These are phyloP conservation scores for Leccinum pachyderme DNA, from an alignment of 1,284 basidiomycete genomes.

Conservation along the genomic window DNA sequence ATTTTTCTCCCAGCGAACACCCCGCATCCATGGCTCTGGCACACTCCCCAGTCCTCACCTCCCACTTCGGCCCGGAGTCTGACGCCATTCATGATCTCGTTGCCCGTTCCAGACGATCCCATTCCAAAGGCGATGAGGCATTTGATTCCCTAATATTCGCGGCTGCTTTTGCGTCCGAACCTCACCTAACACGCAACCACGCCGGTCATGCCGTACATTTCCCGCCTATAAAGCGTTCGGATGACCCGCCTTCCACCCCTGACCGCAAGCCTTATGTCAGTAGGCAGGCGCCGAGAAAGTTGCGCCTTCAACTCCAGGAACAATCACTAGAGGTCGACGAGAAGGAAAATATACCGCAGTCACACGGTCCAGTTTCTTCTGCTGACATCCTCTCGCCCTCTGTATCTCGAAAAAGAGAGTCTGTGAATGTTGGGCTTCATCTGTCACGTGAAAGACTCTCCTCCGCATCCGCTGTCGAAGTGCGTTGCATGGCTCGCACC, in stretches of 20 bases:
- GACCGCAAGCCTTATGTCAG: conserved; percentile 61
- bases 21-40: conserved; percentile 30
- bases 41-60: conserved; percentile 26
- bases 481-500: conserved; percentile 95
- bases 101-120: conserved; percentile 40
- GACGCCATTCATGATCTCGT: conserved; percentile 44
- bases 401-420: conserved; percentile 21
- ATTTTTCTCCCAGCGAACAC: background rate
- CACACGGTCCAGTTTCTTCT: conserved; percentile 21
- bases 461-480: conserved; percentile 39
- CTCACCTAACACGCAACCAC: conserved; percentile 74
- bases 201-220: conserved; percentile 41
- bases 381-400: conserved; percentile 29
- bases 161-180: conserved; percentile 65
- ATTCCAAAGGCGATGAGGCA: conserved; percentile 56
- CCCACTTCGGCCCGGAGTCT: conserved; percentile 31
- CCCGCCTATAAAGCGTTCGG: conserved; percentile 48
- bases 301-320: conserved; percentile 42
- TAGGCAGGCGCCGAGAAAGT: conserved; percentile 66
- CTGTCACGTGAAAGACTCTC: conserved; percentile 14
- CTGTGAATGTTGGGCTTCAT: conserved; percentile 2
- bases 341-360: conserved; percentile 34
- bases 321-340: conserved; percentile 9
- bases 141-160: conserved; percentile 74
- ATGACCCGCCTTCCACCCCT: conserved; percentile 34